Evolutionary conservation across 2,329 filamentous ascomycete genomes (phyloP).

Genomic region (Xylariaceae sp.): DNA sequence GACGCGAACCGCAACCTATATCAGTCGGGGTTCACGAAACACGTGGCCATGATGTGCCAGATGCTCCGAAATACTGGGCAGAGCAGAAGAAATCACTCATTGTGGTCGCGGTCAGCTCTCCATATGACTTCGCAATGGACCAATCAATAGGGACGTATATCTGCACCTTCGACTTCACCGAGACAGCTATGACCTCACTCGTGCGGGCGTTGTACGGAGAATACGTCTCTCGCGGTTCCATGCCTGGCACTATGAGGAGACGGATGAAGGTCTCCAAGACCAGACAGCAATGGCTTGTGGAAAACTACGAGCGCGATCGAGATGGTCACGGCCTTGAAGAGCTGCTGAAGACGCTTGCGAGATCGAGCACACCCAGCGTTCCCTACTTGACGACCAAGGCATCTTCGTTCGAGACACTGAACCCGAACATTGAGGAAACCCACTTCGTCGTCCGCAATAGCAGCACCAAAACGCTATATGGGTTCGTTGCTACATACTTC

Average conservation of each 20-base stretch:
- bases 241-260: conserved; percentile 71
- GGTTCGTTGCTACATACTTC: conserved; percentile 86
- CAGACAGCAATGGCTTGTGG: conserved; percentile 92
- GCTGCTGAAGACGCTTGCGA: conserved; percentile 64
- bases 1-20: conserved; percentile 93
- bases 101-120: conserved; percentile 88
- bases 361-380: conserved; percentile 57
- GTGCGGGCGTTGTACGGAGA: conserved; percentile 81
- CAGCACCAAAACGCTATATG: conserved; percentile 83
- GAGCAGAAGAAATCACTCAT: conserved; percentile 81
- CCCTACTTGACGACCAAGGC: conserved; percentile 66
- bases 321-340: conserved; percentile 67
- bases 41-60: conserved; percentile 91
- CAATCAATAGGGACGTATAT: conserved; percentile 84
- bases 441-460: conserved; percentile 94
- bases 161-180: conserved; percentile 94
- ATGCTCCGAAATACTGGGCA: conserved; percentile 69
- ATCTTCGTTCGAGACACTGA: conserved; percentile 67
- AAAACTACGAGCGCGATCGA: conserved; percentile 73
- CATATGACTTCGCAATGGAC: conserved; percentile 94
- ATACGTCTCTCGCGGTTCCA: conserved; percentile 47
- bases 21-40: conserved; percentile 90
- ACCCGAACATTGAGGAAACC: conserved; percentile 64
- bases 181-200: conserved; percentile 77
- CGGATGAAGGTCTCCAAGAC: conserved; percentile 82